Evolutionary conservation across 2,329 filamentous ascomycete genomes (phyloP).

Genomic region (Mycosphaerella sp.): DNA sequence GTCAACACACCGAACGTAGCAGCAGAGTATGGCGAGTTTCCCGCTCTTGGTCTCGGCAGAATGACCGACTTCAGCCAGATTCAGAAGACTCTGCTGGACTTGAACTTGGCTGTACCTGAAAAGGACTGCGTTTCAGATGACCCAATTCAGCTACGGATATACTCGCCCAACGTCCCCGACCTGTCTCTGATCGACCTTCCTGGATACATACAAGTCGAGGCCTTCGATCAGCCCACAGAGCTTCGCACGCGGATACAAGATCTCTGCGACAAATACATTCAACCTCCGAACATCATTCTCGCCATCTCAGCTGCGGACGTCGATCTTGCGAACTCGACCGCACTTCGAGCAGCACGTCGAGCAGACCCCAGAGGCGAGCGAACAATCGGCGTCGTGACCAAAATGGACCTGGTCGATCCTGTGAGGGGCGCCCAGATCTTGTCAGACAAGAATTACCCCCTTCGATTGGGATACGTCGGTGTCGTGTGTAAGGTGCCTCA

Average conservation of each 20-base stretch:
- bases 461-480: constrained; percentile 92
- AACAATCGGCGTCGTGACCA: constrained; percentile 97
- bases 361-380: constrained; percentile 92
- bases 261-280: constrained; percentile 97
- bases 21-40: constrained; percentile 93
- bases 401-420: constrained; percentile 95
- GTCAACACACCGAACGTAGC: constrained; percentile 86
- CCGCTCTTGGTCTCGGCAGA: constrained; percentile 79
- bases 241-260: constrained; percentile 94
- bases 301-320: constrained; percentile 98
- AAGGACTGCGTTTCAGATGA: constrained; percentile 92
- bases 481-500: constrained; percentile 78
- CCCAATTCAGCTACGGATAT: constrained; percentile 90
- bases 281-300: constrained; percentile 89
- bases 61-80: constrained; percentile 89
- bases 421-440: constrained; percentile 70
- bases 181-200: constrained; percentile 93
- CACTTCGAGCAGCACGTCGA: constrained; percentile 77
- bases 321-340: constrained; percentile 92
- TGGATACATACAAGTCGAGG: constrained; percentile 94
- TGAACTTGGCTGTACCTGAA: constrained; percentile 88
- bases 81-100: constrained; percentile 86
- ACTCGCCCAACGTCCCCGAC: constrained; percentile 91
- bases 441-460: constrained; percentile 83
- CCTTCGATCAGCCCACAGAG: constrained; percentile 81